phyloP scores from a whole-genome alignment of 495 filamentous ascomycete species.

The Cladorrhinum samala region DNA sequence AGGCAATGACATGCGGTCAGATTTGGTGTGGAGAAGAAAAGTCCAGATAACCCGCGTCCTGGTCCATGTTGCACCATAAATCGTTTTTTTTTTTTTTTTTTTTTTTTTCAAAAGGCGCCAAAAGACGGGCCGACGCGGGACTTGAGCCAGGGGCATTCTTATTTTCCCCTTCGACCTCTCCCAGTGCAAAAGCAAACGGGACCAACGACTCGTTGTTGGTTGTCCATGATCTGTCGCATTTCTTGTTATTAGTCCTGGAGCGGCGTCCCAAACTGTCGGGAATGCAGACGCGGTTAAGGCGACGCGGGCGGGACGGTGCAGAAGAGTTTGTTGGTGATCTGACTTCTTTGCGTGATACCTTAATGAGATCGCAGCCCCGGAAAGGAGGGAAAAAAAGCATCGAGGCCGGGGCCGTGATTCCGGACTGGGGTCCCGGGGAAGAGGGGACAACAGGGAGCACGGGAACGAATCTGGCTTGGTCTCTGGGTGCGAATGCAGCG shows the following conservation, averaged over 20 bases:
- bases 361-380: no score
- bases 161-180: not conserved
- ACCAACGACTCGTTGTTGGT: no score
- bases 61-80: no score
- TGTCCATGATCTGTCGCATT: not conserved
- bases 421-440: not conserved
- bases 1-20: no score
- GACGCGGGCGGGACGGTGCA: constrained; percentile 1
- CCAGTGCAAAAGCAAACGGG: no score
- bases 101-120: not conserved
- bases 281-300: not conserved
- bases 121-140: constrained; percentile 5
- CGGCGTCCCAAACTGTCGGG: constrained; percentile 6
- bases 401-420: not conserved
- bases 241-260: not conserved
- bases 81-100: not conserved
- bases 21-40: no score
- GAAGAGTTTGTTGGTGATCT: constrained; percentile 5
- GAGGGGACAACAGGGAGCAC: not conserved
- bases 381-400: no score
- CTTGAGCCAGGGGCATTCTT: not conserved
- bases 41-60: no score
- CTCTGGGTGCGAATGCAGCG: not conserved
- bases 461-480: no score
- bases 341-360: no score